Conservation (phyloP, 1,284 basidiomycete genomes). For the Pseudozyma sp. region DNA sequence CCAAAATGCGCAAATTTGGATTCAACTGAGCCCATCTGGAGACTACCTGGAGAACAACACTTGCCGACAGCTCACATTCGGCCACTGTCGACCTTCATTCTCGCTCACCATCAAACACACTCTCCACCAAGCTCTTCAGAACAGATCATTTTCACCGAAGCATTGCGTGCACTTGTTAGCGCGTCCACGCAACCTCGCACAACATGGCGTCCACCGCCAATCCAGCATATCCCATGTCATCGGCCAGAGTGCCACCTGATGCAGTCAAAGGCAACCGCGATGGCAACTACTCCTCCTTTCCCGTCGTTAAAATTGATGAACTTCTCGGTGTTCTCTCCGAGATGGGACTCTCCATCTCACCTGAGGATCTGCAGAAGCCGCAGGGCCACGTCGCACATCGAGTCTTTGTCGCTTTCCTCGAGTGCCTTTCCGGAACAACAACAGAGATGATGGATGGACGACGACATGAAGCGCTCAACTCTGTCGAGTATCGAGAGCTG, state of each 20-base stretch:
- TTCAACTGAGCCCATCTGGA: background rate
- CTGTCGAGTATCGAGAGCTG: conserved; percentile 55
- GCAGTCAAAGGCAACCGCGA: conserved; percentile 44
- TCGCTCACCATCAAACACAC: conserved; percentile 5
- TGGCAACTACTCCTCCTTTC: conserved; percentile 63
- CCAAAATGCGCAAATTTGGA: background rate
- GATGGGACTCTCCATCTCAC: conserved; percentile 53
- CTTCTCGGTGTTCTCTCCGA: conserved; percentile 59
- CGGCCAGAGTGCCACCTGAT: conserved; percentile 41
- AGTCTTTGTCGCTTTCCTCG: conserved; percentile 61
- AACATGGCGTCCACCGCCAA: conserved; percentile 42
- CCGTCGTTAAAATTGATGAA: conserved; percentile 58
- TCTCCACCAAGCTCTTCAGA: conserved; percentile 2
- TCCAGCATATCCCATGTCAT: conserved; percentile 38
- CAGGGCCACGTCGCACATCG: conserved; percentile 53
- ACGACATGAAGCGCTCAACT: conserved; percentile 39
- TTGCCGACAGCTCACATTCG: conserved; percentile 5
- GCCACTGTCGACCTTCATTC: background rate
- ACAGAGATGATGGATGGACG: conserved; percentile 59
- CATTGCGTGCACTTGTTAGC: background rate
- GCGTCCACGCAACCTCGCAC: background rate
- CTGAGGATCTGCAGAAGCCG: conserved; percentile 60
- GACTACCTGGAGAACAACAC: conserved; percentile 24
- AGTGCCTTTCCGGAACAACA: conserved; percentile 56
- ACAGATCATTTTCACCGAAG: background rate